Evolutionary conservation across 345 rosid species (phyloP), one percentile per base, ranked within the genome.

Genomic region (Corchorus capsularis): DNA sequence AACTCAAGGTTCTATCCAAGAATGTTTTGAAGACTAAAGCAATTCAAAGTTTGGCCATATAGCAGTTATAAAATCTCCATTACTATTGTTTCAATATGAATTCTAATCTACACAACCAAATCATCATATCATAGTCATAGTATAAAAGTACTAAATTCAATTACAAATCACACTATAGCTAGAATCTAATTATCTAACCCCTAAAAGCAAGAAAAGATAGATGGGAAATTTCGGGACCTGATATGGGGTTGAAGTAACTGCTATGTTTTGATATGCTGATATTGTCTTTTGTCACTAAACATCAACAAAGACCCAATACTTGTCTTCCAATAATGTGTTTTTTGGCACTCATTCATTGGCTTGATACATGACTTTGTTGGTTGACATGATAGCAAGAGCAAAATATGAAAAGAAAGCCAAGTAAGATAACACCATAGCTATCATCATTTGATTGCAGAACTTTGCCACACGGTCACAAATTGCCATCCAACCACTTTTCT

Each of bases 371-470:
- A 83, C 72, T 64, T 84, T 84, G 46, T 49, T 39, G 16, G 87
- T 85, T 57, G 87, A 79, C 55, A 83, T 4, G 53, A 78, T 15
- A 35, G 83, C 59, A 16, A 91, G 88, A 17, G 77, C 80, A 39
- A 89, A 11, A 79, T 80, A 88, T 74, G 79, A 82, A 65, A 87
- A 75, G 83, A 85, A 83, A 71, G 87, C 79, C 61, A 84, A 61
- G 78, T 84, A 89, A 5, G 96, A 84, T 0, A 91, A 43, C 68
- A 78, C 85, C 32, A 84, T 1, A 11, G 89, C 69, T n/a, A 82
- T 76, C 59, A 22, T 5, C 27, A 75, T 39, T 64, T 64, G 72
- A 79, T 74, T 75, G 78, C 93, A 91, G 77, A 91, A 88, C 74
- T 81, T 80, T 20, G 47, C 45, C 39, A 80, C 85, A 27, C 19